Conservation (phyloP, 108 stramenopile genomes). For the Skeletonema potamos region DNA sequence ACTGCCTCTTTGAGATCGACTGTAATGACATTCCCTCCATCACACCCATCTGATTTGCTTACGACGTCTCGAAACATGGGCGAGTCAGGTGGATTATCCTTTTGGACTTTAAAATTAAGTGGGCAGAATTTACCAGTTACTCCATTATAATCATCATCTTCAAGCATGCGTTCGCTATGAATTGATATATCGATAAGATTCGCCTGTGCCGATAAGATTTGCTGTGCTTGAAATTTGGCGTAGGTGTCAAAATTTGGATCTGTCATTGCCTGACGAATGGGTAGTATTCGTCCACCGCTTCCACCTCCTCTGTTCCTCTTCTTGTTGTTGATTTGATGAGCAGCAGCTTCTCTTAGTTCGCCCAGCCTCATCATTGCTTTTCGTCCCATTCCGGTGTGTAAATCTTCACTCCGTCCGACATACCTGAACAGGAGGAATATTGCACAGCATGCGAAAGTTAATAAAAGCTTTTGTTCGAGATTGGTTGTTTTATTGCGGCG, state of each 20-base stretch:
- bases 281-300: neutral
- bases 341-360: neutral
- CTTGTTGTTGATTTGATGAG: too few relatives aligned
- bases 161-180: neutral
- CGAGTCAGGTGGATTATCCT: conserved; percentile 26
- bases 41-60: conserved; percentile 39
- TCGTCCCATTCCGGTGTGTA: neutral
- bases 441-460: neutral
- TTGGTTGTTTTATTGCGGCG: neutral
- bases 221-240: conserved; percentile 6
- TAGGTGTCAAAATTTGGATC: conserved; percentile 18
- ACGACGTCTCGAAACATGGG: conserved; percentile 85
- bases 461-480: neutral
- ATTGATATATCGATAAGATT: conserved; percentile 28
- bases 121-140: conserved; percentile 31
- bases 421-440: neutral
- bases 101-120: conserved; percentile 31
- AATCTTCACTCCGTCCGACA: neutral
- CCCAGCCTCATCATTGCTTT: neutral
- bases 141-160: conserved; percentile 27
- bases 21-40: conserved; percentile 16
- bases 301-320: neutral
- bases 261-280: conserved; percentile 25
- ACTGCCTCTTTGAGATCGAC: conserved; percentile 64
- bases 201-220: conserved; percentile 17